Conservation (phyloP, 768 basidiomycete genomes). For the Leccinum broughii region DNA sequence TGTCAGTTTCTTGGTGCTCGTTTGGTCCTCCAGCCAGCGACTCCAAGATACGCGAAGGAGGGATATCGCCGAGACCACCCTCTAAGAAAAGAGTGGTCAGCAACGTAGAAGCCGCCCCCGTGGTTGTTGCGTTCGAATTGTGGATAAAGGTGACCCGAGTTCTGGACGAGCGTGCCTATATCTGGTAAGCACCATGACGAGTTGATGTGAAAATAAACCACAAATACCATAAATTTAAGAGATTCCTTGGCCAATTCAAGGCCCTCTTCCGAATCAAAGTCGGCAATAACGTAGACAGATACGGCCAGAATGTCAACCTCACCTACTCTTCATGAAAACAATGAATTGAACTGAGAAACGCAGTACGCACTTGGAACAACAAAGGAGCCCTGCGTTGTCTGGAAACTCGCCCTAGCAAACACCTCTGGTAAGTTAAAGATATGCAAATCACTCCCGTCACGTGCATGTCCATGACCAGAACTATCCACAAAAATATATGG, state of each 20-base stretch:
- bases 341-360: not conserved
- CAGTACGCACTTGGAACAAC: constrained; percentile 59
- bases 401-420: constrained; percentile 40
- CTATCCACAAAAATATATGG: constrained; percentile 63
- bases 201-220: not conserved
- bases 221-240: constrained; percentile 60
- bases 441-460: constrained; percentile 10
- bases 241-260: constrained; percentile 62
- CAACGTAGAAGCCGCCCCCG: constrained; percentile 40
- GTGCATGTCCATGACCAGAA: constrained; percentile 25
- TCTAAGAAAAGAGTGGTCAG: constrained; percentile 51
- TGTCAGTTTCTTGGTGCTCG: constrained; percentile 9
- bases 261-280: constrained; percentile 69
- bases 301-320: constrained; percentile 34
- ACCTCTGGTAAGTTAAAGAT: constrained; percentile 34
- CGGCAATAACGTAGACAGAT: constrained; percentile 68
- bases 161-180: constrained; percentile 45
- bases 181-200: not conserved
- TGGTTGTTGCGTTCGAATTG: constrained; percentile 45
- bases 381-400: constrained; percentile 45
- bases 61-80: constrained; percentile 36
- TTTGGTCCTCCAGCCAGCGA: constrained; percentile 9
- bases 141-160: constrained; percentile 78
- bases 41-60: constrained; percentile 20
- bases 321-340: constrained; percentile 16